Base-by-base conservation (phyloP, 2,329 filamentous ascomycete genomes). In the Macrophomina tecta region DNA sequence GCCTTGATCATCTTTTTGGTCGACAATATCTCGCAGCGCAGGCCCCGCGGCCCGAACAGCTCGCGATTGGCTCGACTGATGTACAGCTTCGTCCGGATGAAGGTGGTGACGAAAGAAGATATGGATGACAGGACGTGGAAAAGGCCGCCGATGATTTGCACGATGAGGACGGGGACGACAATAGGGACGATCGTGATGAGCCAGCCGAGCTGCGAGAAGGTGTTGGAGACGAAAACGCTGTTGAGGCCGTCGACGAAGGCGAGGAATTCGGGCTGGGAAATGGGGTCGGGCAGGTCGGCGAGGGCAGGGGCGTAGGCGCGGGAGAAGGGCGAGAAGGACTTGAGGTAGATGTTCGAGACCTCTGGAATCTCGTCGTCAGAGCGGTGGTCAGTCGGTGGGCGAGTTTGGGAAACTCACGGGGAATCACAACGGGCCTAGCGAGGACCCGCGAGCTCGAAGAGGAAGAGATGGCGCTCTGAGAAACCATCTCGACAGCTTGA, bases 231-330 rank as follows among this genome's bases (percentile, higher is more conserved):
- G 65, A 72, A 75, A 46, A 67, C 69, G 52, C 70, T 66, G 60
- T 75, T 75, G 46, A 75, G 69, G 11, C 70, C 69, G 49, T 75
- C 72, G 66, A 75, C 63, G 67, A 75, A 74, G 8, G 67, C 36
- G 42, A 75, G 68, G 65, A 74, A 74, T n/a, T 72, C 69, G 48
- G 52, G 8, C 46, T 69, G 56, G 4, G 68, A 66, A 30, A 72
- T 70, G 3, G 32, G 42, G 1, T 55, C 16, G 16, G 16, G 16
- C 16, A 55, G 32, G 32, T 40, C n/a, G 52, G 52, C 52, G 16
- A 55, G n/a, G 16, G 52, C 52, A 7, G 52, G 52, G 6, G 52
- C 28, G 34, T 55, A 55, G 14, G 52, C 52, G 32, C 52, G 52
- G 2, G 52, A 55, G 52, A 55, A 55, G 12, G 52, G 52, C 5